Conservation (phyloP, 2,329 filamentous ascomycete species). For the Penicillium brevicompactum region DNA sequence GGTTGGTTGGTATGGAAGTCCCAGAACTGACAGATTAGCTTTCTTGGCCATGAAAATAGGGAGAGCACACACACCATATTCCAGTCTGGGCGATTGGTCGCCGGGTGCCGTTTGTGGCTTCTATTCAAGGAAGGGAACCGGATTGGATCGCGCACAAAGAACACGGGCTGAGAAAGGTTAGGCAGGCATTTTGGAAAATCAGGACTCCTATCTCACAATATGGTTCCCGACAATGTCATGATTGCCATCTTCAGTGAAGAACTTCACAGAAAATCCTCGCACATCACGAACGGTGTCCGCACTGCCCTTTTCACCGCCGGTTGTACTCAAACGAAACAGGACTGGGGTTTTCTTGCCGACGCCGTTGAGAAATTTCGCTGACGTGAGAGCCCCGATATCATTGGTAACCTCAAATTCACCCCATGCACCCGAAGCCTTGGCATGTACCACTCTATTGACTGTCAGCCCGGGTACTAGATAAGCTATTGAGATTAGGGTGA, state of each 20-base stretch:
- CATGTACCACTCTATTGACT: slow-evolving; percentile 54
- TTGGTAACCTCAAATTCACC: slow-evolving; percentile 64
- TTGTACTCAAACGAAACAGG: slow-evolving; percentile 52
- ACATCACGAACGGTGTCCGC: slow-evolving; percentile 54
- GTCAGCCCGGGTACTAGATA: background rate
- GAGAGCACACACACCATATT: slow-evolving; percentile 47
- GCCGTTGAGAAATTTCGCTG: slow-evolving; percentile 56
- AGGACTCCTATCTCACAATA: slow-evolving; percentile 11
- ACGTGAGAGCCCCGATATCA: slow-evolving; percentile 56
- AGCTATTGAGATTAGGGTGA: background rate
- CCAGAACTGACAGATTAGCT: slow-evolving; percentile 54
- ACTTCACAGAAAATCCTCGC: slow-evolving; percentile 54
- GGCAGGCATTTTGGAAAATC: background rate
- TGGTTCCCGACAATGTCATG: slow-evolving; percentile 29
- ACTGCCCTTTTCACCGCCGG: slow-evolving; percentile 50
- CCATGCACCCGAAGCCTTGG: slow-evolving; percentile 60
- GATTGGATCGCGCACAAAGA: slow-evolving; percentile 49
- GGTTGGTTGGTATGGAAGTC: slow-evolving; percentile 59
- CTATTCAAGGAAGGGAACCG: slow-evolving; percentile 51
- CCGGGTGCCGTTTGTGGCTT: slow-evolving; percentile 68
- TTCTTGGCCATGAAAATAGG: background rate
- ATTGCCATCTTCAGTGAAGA: slow-evolving; percentile 57
- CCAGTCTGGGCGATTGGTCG: slow-evolving; percentile 65
- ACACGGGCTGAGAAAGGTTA: slow-evolving; percentile 36
- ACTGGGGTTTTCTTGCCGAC: slow-evolving; percentile 58